A percentile compares a stretch with the other conserved stretches of the same genome.
These are phyloP conservation scores for Tubosaeta brunneosetosa DNA, from an alignment of 768 basidiomycete genomes.

Conservation along the genomic window DNA sequence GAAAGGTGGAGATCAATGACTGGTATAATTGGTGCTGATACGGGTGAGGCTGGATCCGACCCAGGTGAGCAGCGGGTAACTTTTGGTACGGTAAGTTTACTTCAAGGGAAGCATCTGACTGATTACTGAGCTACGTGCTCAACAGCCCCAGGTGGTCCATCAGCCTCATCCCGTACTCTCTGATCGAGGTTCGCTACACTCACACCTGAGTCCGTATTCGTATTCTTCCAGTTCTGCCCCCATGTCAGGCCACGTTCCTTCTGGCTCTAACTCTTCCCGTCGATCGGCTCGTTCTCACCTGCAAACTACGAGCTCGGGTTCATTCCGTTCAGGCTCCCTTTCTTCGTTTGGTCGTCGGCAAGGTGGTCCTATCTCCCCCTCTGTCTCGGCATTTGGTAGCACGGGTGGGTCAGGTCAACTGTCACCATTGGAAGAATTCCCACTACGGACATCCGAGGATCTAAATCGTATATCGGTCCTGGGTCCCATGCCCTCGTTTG, in stretches of 20 bases:
- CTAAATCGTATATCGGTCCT: conserved; percentile 25
- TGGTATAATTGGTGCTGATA: conserved; percentile 20
- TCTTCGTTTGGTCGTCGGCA: conserved; percentile 48
- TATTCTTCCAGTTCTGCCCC: conserved; percentile 52
- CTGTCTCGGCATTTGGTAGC: conserved; percentile 47
- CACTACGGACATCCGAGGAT: conserved; percentile 6
- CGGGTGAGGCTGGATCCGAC: conserved; percentile 15
- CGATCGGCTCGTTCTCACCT: conserved; percentile 44
- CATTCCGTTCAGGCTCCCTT: conserved; percentile 48
- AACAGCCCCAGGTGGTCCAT: conserved; percentile 43
- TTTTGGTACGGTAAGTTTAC: conserved; percentile 56
- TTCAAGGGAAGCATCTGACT: not conserved
- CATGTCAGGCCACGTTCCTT: conserved; percentile 40
- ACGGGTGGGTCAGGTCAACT: conserved; percentile 17
- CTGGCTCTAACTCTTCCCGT: conserved; percentile 53
- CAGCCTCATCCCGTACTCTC: conserved; percentile 42
- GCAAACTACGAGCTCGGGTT: conserved; percentile 33
- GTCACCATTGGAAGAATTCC: conserved; percentile 22
- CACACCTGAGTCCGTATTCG: conserved; percentile 47
- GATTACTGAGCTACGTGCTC: conserved; percentile 13
- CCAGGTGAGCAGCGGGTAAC: conserved; percentile 44
- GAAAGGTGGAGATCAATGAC: conserved; percentile 57
- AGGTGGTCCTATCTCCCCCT: conserved; percentile 39
- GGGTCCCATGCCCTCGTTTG: conserved; percentile 33
- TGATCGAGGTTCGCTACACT: conserved; percentile 63